Evolutionary conservation across 2,329 filamentous ascomycete genomes (phyloP), one percentile per base, ranked within the genome.

Genomic region (Pseudogymnoascus sp.): DNA sequence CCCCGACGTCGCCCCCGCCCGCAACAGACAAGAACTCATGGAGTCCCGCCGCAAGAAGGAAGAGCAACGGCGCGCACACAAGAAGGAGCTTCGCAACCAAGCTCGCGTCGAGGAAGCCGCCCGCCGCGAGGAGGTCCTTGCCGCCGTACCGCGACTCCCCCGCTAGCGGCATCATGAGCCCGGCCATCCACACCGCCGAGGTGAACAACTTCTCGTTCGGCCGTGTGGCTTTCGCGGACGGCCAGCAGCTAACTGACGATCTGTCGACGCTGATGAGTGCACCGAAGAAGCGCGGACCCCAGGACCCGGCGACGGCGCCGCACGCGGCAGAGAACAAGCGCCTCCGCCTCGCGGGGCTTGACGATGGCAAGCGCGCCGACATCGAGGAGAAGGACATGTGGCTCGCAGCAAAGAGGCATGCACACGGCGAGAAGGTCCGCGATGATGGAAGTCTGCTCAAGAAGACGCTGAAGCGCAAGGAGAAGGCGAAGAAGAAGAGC

Each of bases 401-500:
- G 95, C 81, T 97, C 64, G 93, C 90, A 58, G 95, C 95, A 2
- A 89, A 93, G 76, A 91, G 91, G 76, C 87, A 89, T 23, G 91
- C 89, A 1, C 90, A 96, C 74, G 95, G 95, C 59, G 93, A 96
- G 72, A 90, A 91, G 73, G 88, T 97, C 35, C 87, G 86, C 64
- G 92, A 97, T 71, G 91, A 96, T 74, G 91, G 91, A 66, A 86
- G 84, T 52, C 78, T 96, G 63, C 82, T 99, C 28, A 97, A 96
- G 81, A 97, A 96, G 81, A 90, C 93, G 0, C 80, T 97, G 68
- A 97, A 97, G 83, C 87, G 93, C 68, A 96, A 96, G 79, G 91
- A 97, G 71, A 86, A 88, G 68, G 80, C 84, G 61, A 97, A 97
- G 85, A 88, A 88, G 77, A 96, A 95, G 85, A 96, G 90, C 73